A percentile compares a stretch with the other conserved stretches of the same genome.
Evolutionary conservation across 108 stramenopile genomes (phyloP).

Genomic region (Nannochloropsis gaditana): DNA sequence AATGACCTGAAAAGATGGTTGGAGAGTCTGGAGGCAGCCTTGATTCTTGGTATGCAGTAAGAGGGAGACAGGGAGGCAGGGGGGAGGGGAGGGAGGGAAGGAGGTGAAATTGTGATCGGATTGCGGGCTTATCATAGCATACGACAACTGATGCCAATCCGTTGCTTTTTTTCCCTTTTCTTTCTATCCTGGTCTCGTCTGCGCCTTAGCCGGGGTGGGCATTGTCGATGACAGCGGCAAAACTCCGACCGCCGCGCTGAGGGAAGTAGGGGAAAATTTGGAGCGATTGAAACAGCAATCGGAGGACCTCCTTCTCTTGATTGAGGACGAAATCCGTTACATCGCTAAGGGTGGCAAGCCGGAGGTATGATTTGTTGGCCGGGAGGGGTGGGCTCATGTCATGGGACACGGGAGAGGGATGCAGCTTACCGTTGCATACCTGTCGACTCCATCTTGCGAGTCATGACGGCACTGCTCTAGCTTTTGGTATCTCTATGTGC

Average conservation of each 20-base stretch:
- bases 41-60: not conserved
- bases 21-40: not conserved
- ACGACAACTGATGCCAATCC: not conserved
- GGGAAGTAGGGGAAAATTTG: not conserved
- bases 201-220: not conserved
- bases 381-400: too few relatives aligned
- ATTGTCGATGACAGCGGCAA: slow-evolving; percentile 2
- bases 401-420: too few relatives aligned
- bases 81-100: not conserved
- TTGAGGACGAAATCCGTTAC: slow-evolving; percentile 12
- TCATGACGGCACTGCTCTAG: too few relatives aligned
- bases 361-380: not conserved
- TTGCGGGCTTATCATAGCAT: not conserved
- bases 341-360: not conserved
- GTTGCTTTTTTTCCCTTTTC: not conserved
- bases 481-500: too few relatives aligned
- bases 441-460: too few relatives aligned
- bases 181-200: not conserved
- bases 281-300: not conserved
- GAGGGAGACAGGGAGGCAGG: not conserved
- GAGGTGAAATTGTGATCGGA: not conserved
- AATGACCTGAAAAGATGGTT: not conserved
- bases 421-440: too few relatives aligned
- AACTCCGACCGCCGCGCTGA: not conserved
- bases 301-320: not conserved